phyloP scores from a whole-genome alignment of 129 eudicot genomes.

The Helianthus tuberosus region DNA sequence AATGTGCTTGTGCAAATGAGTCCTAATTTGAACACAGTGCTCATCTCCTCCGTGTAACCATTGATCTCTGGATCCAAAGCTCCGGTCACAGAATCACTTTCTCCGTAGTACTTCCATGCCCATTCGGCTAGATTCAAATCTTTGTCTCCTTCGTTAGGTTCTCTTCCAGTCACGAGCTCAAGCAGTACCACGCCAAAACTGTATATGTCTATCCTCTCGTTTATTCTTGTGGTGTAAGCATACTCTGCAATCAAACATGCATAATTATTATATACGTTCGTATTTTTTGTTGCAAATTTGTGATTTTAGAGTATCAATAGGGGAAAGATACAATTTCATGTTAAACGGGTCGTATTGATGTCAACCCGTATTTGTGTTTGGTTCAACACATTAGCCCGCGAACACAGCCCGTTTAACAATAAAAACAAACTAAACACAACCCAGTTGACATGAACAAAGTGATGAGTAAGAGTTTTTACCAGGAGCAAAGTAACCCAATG shows the following conservation, averaged over 20 bases:
- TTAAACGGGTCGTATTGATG: neutral
- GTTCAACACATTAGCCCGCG: neutral
- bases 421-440: neutral
- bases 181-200: constrained; percentile 88
- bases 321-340: too few relatives aligned
- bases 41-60: constrained; percentile 56
- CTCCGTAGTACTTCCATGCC: constrained; percentile 78
- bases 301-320: too few relatives aligned
- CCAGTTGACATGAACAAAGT: constrained; percentile 16
- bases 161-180: constrained; percentile 80
- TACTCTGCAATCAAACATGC: constrained; percentile 53
- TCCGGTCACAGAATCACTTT: constrained; percentile 52
- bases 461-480: constrained; percentile 44
- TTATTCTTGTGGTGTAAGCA: constrained; percentile 64
- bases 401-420: neutral
- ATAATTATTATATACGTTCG: too few relatives aligned
- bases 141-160: constrained; percentile 61
- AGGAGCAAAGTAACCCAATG: constrained; percentile 85
- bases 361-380: neutral
- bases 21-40: constrained; percentile 58
- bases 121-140: constrained; percentile 71
- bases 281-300: too few relatives aligned
- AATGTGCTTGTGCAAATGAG: constrained; percentile 73
- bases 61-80: constrained; percentile 57
- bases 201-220: constrained; percentile 74